Evolutionary conservation across 805 yeast genomes (phyloP).

Genomic region (Saccharomycopsis microspora): DNA sequence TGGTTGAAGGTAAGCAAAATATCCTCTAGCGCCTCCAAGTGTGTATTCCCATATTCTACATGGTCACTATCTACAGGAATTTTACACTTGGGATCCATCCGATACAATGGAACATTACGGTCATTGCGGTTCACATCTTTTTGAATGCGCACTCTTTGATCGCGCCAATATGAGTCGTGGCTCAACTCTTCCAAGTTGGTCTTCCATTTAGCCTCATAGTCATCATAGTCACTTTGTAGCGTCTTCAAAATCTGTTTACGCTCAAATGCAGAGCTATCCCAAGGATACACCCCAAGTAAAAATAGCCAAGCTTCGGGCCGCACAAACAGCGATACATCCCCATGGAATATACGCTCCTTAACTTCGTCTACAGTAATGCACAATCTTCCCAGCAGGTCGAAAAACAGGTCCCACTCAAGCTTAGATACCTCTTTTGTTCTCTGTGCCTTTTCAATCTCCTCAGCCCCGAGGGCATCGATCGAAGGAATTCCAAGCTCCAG

Average conservation of each 20-base stretch:
- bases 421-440: slow-evolving; percentile 58
- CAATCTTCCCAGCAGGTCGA: slow-evolving; percentile 70
- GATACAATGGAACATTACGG: slow-evolving; percentile 59
- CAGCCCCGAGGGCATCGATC: slow-evolving; percentile 39
- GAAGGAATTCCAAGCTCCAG: slow-evolving; percentile 49
- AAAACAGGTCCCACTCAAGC: slow-evolving; percentile 77
- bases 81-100: slow-evolving; percentile 27
- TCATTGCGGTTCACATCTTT: slow-evolving; percentile 92
- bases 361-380: slow-evolving; percentile 67
- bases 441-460: slow-evolving; percentile 43
- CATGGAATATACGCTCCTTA: slow-evolving; percentile 78
- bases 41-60: slow-evolving; percentile 56
- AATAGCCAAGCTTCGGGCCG: slow-evolving; percentile 81
- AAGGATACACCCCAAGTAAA: slow-evolving; percentile 71
- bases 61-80: slow-evolving; percentile 23
- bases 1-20: slow-evolving; percentile 81
- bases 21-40: slow-evolving; percentile 60
- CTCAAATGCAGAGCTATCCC: slow-evolving; percentile 72
- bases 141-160: slow-evolving; percentile 81
- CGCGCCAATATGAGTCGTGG: slow-evolving; percentile 66
- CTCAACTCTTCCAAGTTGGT: slow-evolving; percentile 40
- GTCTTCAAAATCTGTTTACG: slow-evolving; percentile 47
- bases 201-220: slow-evolving; percentile 63
- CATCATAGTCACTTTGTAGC: slow-evolving; percentile 46
- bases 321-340: slow-evolving; percentile 53